Conservation (phyloP, 192 early-diverging fungal species). For the Linnemannia elongata region DNA sequence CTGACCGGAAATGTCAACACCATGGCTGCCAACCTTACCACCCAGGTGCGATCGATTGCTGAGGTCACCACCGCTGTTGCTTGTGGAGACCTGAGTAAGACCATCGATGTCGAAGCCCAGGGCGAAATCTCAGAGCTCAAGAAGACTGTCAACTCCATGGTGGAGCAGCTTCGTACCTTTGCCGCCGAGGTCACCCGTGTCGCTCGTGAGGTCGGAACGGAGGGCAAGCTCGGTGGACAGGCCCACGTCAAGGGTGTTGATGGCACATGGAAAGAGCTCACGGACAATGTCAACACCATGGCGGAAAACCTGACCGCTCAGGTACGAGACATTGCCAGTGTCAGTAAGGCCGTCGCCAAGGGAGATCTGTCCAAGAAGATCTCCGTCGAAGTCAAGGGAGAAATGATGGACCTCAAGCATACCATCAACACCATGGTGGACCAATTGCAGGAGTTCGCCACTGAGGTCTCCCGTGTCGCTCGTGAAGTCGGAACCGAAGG, state of each 20-base stretch:
- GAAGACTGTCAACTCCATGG: slow-evolving; percentile 59
- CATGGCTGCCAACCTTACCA: slow-evolving; percentile 65
- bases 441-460: slow-evolving; percentile 68
- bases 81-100: slow-evolving; percentile 54
- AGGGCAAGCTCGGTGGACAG: slow-evolving; percentile 64
- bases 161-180: slow-evolving; percentile 61
- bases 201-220: slow-evolving; percentile 57
- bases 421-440: slow-evolving; percentile 59
- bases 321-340: slow-evolving; percentile 15
- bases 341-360: slow-evolving; percentile 36
- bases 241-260: slow-evolving; percentile 57
- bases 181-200: slow-evolving; percentile 49
- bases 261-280: slow-evolving; percentile 59
- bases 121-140: slow-evolving; percentile 63
- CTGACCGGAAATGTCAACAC: slow-evolving; percentile 64
- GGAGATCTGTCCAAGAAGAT: slow-evolving; percentile 51
- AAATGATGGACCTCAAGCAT: slow-evolving; percentile 34
- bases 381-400: slow-evolving; percentile 10
- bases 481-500: slow-evolving; percentile 78
- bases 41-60: slow-evolving; percentile 63
- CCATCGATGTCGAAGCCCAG: slow-evolving; percentile 56
- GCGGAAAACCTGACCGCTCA: slow-evolving; percentile 54
- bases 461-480: slow-evolving; percentile 77
- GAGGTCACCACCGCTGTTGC: slow-evolving; percentile 60
- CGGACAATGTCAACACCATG: slow-evolving; percentile 58